These are phyloP conservation scores for Pharnaceum exiguum DNA, from an alignment of 148 eudicot genomes.

Conservation along the genomic window DNA sequence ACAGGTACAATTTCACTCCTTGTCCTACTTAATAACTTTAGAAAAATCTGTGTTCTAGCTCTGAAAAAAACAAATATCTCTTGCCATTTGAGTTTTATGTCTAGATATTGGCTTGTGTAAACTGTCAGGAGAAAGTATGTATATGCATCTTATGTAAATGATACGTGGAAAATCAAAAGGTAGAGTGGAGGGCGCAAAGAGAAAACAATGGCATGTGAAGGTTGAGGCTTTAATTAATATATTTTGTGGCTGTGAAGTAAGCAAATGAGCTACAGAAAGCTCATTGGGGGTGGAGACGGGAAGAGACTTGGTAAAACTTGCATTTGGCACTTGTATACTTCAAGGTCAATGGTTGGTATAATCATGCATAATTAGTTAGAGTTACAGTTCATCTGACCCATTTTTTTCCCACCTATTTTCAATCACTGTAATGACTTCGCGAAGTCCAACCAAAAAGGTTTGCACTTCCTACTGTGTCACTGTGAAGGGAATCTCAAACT, in stretches of 20 bases:
- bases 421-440: too few species aligned
- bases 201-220: background rate
- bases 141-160: background rate
- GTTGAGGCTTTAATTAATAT: background rate
- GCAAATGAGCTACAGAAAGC: too few species aligned
- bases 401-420: too few species aligned
- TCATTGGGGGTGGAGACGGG: too few species aligned
- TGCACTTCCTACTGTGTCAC: too few species aligned
- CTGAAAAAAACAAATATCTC: background rate
- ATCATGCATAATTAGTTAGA: too few species aligned
- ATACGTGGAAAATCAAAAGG: background rate
- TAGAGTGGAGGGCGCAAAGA: background rate
- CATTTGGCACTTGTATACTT: too few species aligned
- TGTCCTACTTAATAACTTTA: background rate
- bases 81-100: background rate
- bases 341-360: too few species aligned
- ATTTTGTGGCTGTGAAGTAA: background rate
- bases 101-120: background rate
- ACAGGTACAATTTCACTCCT: slow-evolving; percentile 42
- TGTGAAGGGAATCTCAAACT: too few species aligned
- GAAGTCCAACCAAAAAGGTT: too few species aligned
- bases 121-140: background rate
- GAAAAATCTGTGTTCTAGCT: background rate
- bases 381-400: too few species aligned
- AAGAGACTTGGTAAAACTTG: too few species aligned